phyloP scores from a whole-genome alignment of 306 rosid genomes.

The Cucurbita ficifolia region DNA sequence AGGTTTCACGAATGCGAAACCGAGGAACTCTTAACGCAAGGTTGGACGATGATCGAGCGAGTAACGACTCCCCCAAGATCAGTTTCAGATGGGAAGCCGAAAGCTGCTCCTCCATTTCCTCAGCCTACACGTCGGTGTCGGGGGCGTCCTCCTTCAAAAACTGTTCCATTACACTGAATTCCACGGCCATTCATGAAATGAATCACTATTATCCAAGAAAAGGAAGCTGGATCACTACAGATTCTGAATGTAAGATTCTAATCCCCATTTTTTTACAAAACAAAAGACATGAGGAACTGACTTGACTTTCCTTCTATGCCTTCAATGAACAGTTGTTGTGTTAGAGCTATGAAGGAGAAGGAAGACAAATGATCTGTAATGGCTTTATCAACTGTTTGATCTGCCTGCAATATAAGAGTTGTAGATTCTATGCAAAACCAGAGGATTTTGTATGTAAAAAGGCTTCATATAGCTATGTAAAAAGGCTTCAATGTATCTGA shows the following conservation, averaged over 20 bases:
- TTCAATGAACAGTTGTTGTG: slow-evolving; percentile 61
- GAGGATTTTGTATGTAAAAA: neutral
- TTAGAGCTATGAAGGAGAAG: slow-evolving; percentile 52
- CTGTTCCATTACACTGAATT: slow-evolving; percentile 22
- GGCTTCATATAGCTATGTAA: neutral
- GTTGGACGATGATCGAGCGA: slow-evolving; percentile 34
- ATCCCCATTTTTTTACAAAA: neutral
- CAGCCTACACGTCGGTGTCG: slow-evolving; percentile 42
- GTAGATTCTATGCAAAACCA: neutral
- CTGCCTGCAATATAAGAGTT: neutral
- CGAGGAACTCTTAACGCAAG: slow-evolving; percentile 37
- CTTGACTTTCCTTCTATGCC: neutral
- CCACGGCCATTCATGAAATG: slow-evolving; percentile 18
- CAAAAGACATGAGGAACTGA: slow-evolving; percentile 2
- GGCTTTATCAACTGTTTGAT: neutral
- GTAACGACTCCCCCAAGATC: slow-evolving; percentile 70
- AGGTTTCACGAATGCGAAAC: slow-evolving; percentile 48
- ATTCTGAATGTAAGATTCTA: slow-evolving; percentile 61
- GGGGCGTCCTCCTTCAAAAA: slow-evolving; percentile 28
- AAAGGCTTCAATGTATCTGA: neutral
- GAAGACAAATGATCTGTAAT: neutral
- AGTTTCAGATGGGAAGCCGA: slow-evolving; percentile 87
- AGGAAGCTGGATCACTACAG: slow-evolving; percentile 93
- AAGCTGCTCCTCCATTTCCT: slow-evolving; percentile 60
- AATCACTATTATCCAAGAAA: slow-evolving; percentile 20